phyloP scores from a whole-genome alignment of 345 rosid species.

The Hibiscus mutabilis region DNA sequence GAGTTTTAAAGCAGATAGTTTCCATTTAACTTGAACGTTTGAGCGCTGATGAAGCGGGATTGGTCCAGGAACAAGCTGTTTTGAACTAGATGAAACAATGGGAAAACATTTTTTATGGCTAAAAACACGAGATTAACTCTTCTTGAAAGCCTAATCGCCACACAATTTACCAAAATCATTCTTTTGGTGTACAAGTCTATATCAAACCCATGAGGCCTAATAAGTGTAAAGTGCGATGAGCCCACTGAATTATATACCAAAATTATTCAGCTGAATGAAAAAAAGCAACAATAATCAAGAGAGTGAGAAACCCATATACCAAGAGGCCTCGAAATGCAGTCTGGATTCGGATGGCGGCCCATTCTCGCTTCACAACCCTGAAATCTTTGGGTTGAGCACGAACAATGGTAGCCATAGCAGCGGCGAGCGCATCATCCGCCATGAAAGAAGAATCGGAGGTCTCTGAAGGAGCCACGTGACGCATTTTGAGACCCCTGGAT shows the following conservation, averaged over 20 bases:
- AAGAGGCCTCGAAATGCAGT: constrained; percentile 73
- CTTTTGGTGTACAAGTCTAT: too few species aligned
- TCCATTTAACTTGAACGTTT: neutral
- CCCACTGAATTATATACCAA: too few species aligned
- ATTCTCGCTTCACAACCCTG: constrained; percentile 57
- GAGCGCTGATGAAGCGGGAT: neutral
- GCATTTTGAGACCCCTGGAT: constrained; percentile 39
- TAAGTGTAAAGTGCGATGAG: too few species aligned
- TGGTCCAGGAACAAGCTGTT: too few species aligned
- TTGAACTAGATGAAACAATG: neutral
- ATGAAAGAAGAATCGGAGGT: constrained; percentile 43
- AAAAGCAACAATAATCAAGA: neutral
- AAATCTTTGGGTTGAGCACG: constrained; percentile 77
- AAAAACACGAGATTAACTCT: neutral
- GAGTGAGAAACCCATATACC: constrained; percentile 28
- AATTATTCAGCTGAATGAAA: neutral
- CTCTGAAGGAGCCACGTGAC: constrained; percentile 37
- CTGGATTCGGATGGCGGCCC: constrained; percentile 91
- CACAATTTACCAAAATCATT: neutral
- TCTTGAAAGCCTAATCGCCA: neutral
- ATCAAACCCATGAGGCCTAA: too few species aligned
- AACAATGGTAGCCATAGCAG: constrained; percentile 71
- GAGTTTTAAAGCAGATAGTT: neutral
- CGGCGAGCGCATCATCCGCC: constrained; percentile 37
- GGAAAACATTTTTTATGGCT: neutral